Base-by-base conservation (phyloP, 208 protist genomes). In the Acanthamoeba healyi region DNA sequence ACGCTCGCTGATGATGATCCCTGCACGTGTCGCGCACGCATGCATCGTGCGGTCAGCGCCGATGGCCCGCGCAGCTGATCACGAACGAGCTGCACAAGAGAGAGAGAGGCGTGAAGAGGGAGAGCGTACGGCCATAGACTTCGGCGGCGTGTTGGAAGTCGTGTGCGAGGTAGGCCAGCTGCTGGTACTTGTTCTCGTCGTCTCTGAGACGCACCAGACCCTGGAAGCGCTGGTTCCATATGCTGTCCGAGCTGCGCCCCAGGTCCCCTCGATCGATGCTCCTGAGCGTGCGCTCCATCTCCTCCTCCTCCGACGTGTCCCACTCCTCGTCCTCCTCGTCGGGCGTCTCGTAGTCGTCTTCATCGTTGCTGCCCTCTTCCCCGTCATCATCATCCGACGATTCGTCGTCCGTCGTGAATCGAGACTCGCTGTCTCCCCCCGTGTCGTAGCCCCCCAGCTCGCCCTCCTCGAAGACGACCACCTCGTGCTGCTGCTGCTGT, bases 1-100 rank as follows among this genome's bases (percentile, higher is more conserved):
- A 24, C 92, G 46, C 51, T 96, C 94, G 14, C 94, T 94, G 12
- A 96, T 96, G 51, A 96, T 94, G 38, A 96, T 92, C n/a, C 77
- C 77, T 58, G 49, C n/a, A n/a, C n/a, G n/a, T n/a, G n/a, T n/a
- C n/a, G n/a, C n/a, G n/a, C n/a, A n/a, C n/a, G n/a, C n/a, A n/a
- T n/a, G n/a, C n/a, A n/a, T n/a, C n/a, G n/a, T n/a, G n/a, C n/a
- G n/a, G n/a, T n/a, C n/a, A n/a, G n/a, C n/a, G n/a, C n/a, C n/a
- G n/a, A n/a, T n/a, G n/a, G n/a, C n/a, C n/a, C n/a, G n/a, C n/a
- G n/a, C n/a, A n/a, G n/a, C n/a, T n/a, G n/a, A n/a, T n/a, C n/a
- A n/a, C n/a, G n/a, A n/a, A n/a, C n/a, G n/a, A n/a, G n/a, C n/a
- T n/a, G n/a, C n/a, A n/a, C n/a, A n/a, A n/a, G n/a, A n/a, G n/a